Conservation (phyloP, 345 rosid species). For the Citrus unshiu region DNA sequence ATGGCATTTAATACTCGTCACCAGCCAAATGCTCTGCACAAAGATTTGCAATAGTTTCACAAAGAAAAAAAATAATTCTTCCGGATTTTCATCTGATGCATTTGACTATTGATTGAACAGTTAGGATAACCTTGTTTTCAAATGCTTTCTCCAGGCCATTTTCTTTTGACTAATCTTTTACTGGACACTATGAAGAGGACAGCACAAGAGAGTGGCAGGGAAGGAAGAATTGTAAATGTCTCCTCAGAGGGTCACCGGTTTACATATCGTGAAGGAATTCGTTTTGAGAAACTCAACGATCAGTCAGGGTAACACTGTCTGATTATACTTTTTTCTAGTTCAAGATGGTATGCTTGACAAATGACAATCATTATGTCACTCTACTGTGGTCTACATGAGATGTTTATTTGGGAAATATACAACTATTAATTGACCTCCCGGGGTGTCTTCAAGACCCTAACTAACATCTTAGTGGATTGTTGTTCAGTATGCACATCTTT, state of each 20-base stretch:
- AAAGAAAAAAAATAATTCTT: neutral
- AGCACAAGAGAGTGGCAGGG: conserved; percentile 47
- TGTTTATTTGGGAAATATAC: neutral
- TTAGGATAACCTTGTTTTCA: neutral
- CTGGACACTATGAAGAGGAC: conserved; percentile 75
- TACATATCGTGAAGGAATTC: conserved; percentile 38
- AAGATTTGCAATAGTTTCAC: neutral
- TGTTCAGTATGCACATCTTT: neutral
- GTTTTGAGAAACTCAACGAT: conserved; percentile 58
- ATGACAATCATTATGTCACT: neutral
- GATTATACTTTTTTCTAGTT: neutral
- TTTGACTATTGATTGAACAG: neutral
- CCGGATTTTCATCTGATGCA: neutral
- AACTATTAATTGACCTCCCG: neutral
- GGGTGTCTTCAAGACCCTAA: neutral
- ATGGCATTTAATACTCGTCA: neutral
- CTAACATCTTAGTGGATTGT: neutral
- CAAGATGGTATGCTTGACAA: neutral
- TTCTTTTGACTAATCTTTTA: conserved; percentile 64
- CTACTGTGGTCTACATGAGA: neutral
- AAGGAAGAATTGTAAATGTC: conserved; percentile 71
- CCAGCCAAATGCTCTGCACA: neutral
- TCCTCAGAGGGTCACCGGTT: conserved; percentile 60
- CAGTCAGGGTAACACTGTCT: conserved; percentile 43
- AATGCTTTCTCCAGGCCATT: conserved; percentile 54